Evolutionary conservation across 2,329 filamentous ascomycete species (phyloP).

Genomic region (Calonectria pteridis): DNA sequence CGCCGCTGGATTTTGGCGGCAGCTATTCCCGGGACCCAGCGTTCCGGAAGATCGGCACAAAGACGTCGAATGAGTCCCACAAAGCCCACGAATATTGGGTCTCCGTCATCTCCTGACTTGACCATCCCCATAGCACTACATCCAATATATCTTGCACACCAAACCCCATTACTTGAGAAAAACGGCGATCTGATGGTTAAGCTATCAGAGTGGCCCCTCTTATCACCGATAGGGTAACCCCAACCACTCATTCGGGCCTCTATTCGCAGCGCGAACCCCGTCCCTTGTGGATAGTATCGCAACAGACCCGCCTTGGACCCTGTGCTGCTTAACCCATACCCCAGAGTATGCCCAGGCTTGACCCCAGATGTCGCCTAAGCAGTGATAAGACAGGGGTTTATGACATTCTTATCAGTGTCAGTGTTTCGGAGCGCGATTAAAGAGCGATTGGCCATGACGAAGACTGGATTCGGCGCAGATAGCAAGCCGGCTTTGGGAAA

Average conservation of each 20-base stretch:
- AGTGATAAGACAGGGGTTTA: slow-evolving; percentile 24
- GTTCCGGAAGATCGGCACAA: slow-evolving; percentile 2
- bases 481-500: neutral
- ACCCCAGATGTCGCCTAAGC: slow-evolving; percentile 24
- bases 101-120: neutral
- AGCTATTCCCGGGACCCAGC: neutral
- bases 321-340: slow-evolving; percentile 7
- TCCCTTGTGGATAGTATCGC: neutral
- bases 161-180: slow-evolving; percentile 14
- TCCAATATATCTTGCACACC: neutral
- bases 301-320: neutral
- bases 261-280: neutral
- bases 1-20: neutral
- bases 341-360: slow-evolving; percentile 13
- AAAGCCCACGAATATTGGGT: slow-evolving; percentile 7
- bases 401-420: slow-evolving; percentile 22
- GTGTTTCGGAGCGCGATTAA: slow-evolving; percentile 7
- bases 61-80: neutral
- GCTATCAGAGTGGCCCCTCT: slow-evolving; percentile 1
- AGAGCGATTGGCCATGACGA: neutral
- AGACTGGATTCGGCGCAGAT: neutral
- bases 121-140: neutral
- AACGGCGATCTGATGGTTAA: neutral
- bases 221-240: neutral
- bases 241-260: neutral